Conservation (phyloP, 73 alveolate genomes). For the Tetrahymena malaccensis region DNA sequence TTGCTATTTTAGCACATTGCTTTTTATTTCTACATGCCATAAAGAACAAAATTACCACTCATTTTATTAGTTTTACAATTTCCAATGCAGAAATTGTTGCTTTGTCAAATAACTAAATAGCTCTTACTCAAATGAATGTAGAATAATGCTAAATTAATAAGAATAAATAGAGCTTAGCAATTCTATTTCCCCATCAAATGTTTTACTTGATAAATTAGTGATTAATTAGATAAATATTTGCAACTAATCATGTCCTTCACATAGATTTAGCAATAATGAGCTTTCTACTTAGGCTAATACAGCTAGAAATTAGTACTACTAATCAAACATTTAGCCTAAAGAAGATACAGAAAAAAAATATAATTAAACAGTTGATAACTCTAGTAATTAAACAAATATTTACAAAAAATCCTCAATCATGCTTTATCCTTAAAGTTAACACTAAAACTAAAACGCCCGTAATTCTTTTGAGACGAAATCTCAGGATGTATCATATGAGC, state of each 20-base stretch:
- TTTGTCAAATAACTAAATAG: background rate
- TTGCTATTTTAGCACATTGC: background rate
- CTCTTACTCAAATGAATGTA: background rate
- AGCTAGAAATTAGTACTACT: background rate
- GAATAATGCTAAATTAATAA: background rate
- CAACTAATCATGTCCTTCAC: background rate
- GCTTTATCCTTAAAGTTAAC: background rate
- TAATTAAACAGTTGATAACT: background rate
- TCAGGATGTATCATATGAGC: background rate
- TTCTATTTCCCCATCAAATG: background rate
- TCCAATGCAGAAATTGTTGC: background rate
- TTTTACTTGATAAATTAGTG: background rate
- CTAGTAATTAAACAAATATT: background rate
- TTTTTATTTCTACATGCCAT: background rate
- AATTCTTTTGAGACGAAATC: background rate
- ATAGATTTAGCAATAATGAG: background rate
- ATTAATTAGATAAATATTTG: too few relatives aligned
- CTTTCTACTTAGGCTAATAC: background rate
- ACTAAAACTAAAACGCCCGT: background rate
- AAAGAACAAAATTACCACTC: background rate
- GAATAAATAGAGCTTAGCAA: background rate
- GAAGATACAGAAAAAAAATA: background rate
- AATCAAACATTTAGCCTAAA: background rate
- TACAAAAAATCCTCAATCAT: background rate
- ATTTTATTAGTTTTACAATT: background rate